phyloP scores from a whole-genome alignment of 106 monocot genomes.

The Vanilla planifolia region DNA sequence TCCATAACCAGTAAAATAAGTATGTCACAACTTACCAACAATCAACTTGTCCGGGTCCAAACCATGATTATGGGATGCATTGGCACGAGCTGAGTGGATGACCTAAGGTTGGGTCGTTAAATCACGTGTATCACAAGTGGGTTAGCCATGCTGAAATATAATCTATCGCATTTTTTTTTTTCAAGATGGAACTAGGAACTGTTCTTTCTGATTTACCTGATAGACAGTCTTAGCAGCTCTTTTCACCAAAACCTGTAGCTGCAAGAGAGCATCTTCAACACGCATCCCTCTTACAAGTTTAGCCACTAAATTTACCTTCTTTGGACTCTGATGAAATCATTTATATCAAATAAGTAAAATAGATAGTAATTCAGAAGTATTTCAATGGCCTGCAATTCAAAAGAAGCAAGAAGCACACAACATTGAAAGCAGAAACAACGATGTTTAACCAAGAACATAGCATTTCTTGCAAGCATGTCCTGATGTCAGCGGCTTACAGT shows the following conservation, averaged over 20 bases:
- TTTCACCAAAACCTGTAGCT: conserved; percentile 92
- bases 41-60: conserved; percentile 82
- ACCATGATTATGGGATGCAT: conserved; percentile 92
- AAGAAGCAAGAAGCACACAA: too few relatives aligned
- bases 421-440: too few relatives aligned
- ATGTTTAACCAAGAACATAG: too few relatives aligned
- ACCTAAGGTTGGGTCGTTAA: conserved; percentile 30
- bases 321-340: conserved; percentile 64
- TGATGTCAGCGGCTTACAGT: too few relatives aligned
- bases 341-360: neutral
- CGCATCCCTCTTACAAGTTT: conserved; percentile 86
- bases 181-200: too few relatives aligned
- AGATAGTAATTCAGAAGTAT: too few relatives aligned
- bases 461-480: too few relatives aligned
- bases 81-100: conserved; percentile 89
- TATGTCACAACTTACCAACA: conserved; percentile 42
- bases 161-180: too few relatives aligned
- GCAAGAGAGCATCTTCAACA: conserved; percentile 95
- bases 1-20: too few relatives aligned
- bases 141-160: too few relatives aligned
- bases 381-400: too few relatives aligned
- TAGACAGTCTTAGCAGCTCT: conserved; percentile 90
- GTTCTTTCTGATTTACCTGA: conserved; percentile 35
- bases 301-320: conserved; percentile 94
- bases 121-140: neutral